phyloP scores from a whole-genome alignment of 2,329 filamentous ascomycete genomes.

The Sporothrix brunneoviolacea region DNA sequence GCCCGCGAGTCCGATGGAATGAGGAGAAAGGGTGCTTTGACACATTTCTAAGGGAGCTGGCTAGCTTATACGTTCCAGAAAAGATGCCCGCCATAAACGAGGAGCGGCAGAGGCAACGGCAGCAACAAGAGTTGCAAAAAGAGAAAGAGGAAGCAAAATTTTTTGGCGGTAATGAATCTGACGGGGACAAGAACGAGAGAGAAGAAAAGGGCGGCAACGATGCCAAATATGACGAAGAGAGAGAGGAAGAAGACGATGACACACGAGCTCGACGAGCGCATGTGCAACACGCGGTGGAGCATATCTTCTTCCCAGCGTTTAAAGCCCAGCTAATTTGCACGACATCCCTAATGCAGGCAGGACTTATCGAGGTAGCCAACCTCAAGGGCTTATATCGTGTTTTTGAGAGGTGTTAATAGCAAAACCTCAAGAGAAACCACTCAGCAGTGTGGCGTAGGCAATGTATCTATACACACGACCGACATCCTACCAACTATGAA shows the following conservation, averaged over 20 bases:
- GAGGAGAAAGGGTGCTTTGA: constrained; percentile 82
- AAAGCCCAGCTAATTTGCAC: constrained; percentile 79
- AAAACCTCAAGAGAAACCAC: no score
- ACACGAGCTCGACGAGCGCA: constrained; percentile 57
- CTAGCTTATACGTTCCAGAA: constrained; percentile 86
- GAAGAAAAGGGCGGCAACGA: constrained; percentile 18
- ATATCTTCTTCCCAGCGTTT: constrained; percentile 85
- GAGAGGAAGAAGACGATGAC: constrained; percentile 37
- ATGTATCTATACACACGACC: no score
- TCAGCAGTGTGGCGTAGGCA: no score
- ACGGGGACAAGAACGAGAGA: neutral
- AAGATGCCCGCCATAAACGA: constrained; percentile 49
- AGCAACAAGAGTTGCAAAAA: constrained; percentile 21
- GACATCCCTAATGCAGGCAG: constrained; percentile 63
- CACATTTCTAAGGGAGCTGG: constrained; percentile 77
- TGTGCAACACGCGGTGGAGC: constrained; percentile 70
- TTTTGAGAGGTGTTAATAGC: constrained; percentile 75
- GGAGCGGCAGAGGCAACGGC: constrained; percentile 14
- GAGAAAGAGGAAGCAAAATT: constrained; percentile 8
- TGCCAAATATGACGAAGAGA: no score
- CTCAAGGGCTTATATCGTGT: constrained; percentile 88
- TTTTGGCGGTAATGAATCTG: no score
- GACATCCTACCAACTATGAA: no score
- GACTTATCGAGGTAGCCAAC: constrained; percentile 79
- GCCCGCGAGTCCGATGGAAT: constrained; percentile 81